Conservation (phyloP, 2,329 filamentous ascomycete species). For the Colletotrichum sp. region DNA sequence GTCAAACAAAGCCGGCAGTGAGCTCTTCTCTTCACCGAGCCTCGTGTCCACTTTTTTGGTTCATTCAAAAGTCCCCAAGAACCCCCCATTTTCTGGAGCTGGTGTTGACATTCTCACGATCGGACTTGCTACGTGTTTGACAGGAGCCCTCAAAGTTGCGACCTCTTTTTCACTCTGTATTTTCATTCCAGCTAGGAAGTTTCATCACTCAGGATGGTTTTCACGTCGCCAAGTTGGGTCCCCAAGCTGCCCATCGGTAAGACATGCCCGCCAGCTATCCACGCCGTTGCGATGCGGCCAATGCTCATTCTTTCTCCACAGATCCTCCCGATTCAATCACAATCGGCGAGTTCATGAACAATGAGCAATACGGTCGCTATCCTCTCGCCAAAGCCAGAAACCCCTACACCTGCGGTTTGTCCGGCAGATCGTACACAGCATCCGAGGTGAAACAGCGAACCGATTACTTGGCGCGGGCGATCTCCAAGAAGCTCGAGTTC, state of each 20-base stretch:
- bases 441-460: constrained; percentile 69
- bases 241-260: constrained; percentile 62
- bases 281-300: not conserved
- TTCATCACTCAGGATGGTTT: constrained; percentile 48
- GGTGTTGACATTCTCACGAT: not conserved
- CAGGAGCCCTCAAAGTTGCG: not conserved
- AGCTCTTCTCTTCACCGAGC: not conserved
- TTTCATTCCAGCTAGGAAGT: not conserved
- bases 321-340: constrained; percentile 77
- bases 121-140: not conserved
- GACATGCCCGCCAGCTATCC: constrained; percentile 20
- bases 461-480: constrained; percentile 69
- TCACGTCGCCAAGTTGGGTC: constrained; percentile 66
- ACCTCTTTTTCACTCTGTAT: not conserved
- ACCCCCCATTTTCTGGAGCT: not conserved
- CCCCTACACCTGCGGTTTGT: constrained; percentile 80
- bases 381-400: constrained; percentile 67
- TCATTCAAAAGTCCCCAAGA: constrained; percentile 13
- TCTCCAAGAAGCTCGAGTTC: constrained; percentile 76
- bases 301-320: constrained; percentile 22
- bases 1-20: not conserved
- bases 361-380: constrained; percentile 72
- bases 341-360: constrained; percentile 77
- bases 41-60: not conserved
- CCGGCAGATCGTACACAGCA: constrained; percentile 69